Percentiles rank a stretch among this genome's conserved stretches.
Conservation (phyloP, 2,329 filamentous ascomycete species). For the Phyllosticta paracitricarpa region DNA sequence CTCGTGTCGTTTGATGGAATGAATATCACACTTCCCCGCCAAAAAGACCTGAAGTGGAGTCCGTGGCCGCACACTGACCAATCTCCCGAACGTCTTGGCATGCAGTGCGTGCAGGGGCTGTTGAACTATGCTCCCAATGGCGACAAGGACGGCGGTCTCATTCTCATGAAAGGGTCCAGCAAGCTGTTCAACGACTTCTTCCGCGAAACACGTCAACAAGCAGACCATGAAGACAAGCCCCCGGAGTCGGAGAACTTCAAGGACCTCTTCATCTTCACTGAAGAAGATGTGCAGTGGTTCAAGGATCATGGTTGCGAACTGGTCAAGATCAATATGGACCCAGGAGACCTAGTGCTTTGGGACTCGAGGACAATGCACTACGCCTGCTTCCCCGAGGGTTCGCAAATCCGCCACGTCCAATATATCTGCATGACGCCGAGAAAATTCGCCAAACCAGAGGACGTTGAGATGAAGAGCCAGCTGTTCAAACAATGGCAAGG, state of each 20-base stretch:
- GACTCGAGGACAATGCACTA: constrained; percentile 40
- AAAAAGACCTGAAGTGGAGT: constrained; percentile 29
- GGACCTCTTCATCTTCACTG: constrained; percentile 35
- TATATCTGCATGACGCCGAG: constrained; percentile 8
- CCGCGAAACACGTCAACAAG: constrained; percentile 27
- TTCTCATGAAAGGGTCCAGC: constrained; percentile 35
- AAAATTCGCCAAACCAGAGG: constrained; percentile 8
- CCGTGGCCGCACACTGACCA: constrained; percentile 40
- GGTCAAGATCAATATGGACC: constrained; percentile 31
- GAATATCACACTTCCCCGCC: constrained; percentile 33
- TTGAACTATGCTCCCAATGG: constrained; percentile 37
- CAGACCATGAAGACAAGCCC: constrained; percentile 10
- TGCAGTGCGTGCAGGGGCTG: constrained; percentile 34
- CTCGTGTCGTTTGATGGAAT: constrained; percentile 26
- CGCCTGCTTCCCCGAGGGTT: constrained; percentile 22
- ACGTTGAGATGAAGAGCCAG: constrained; percentile 14
- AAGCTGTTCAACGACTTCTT: constrained; percentile 7
- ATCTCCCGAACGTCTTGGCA: constrained; percentile 31
- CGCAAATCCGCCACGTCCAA: constrained; percentile 15
- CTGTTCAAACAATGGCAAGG: constrained; percentile 7
- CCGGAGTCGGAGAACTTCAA: constrained; percentile 21
- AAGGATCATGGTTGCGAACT: constrained; percentile 28
- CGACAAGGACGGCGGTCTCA: constrained; percentile 37
- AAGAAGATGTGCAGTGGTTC: constrained; percentile 36
- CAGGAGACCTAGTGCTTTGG: constrained; percentile 38